phyloP scores from a whole-genome alignment of 108 stramenopile genomes.

The Phaeodactylum tricornutum region DNA sequence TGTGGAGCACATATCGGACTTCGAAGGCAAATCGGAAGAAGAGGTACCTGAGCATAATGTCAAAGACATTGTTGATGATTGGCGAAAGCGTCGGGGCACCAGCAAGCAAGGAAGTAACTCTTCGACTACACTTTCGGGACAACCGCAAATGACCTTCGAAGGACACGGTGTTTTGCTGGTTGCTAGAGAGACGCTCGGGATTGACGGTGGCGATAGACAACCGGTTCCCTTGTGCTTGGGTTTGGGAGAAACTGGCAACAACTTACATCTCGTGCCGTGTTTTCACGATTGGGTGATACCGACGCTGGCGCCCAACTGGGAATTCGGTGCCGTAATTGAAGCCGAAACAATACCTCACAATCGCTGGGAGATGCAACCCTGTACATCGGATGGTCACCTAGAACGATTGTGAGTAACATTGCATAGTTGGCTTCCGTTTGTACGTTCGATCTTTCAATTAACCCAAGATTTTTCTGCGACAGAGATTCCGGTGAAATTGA shows the following conservation, averaged over 20 bases:
- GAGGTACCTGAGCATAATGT: too few relatives aligned
- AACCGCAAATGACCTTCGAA: conserved; percentile 38
- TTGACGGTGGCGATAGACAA: too few relatives aligned
- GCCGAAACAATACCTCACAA: conserved; percentile 65
- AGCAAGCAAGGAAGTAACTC: conserved; percentile 2
- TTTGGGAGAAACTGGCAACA: conserved; percentile 35
- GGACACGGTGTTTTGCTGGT: conserved; percentile 81
- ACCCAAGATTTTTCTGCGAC: too few relatives aligned
- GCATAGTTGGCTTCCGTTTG: not conserved
- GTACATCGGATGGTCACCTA: conserved; percentile 70
- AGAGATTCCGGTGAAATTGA: conserved; percentile 45
- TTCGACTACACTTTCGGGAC: not conserved
- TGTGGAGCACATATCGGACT: too few relatives aligned
- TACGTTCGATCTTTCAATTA: too few relatives aligned
- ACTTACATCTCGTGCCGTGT: conserved; percentile 56
- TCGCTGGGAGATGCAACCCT: conserved; percentile 79
- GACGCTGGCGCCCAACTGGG: conserved; percentile 58
- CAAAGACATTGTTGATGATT: conserved; percentile 60
- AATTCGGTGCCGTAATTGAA: conserved; percentile 75
- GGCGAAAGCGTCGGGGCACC: conserved; percentile 33
- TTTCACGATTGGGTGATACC: conserved; percentile 60
- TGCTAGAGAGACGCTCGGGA: conserved; percentile 65
- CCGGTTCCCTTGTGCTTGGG: conserved; percentile 62
- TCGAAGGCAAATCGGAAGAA: too few relatives aligned
- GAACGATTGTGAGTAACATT: conserved; percentile 3